phyloP scores from a whole-genome alignment of 495 filamentous ascomycete species.

The Cercophora sp. region DNA sequence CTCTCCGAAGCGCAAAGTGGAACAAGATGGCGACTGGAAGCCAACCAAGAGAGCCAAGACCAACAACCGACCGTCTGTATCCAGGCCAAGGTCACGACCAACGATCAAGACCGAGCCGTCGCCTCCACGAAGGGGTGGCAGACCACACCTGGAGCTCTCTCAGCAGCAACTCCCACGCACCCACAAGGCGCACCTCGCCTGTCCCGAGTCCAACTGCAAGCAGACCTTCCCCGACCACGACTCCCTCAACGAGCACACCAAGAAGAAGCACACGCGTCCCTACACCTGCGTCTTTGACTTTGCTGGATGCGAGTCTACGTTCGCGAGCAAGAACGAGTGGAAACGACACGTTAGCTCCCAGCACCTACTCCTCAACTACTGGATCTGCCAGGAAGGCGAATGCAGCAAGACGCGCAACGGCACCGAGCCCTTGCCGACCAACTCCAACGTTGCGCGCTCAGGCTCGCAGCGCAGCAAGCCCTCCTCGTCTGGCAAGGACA shows the following conservation, averaged over 20 bases:
- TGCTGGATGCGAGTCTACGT: slow-evolving; percentile 72
- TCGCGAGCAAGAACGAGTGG: slow-evolving; percentile 90
- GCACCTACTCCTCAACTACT: slow-evolving; percentile 75
- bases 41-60: slow-evolving; percentile 1
- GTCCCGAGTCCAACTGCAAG: slow-evolving; percentile 19
- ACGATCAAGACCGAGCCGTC: too few species aligned
- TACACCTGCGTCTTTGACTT: slow-evolving; percentile 77
- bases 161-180: background rate
- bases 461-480: background rate
- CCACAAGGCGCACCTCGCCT: slow-evolving; percentile 10
- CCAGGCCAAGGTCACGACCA: background rate
- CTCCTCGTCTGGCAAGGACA: background rate
- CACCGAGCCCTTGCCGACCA: background rate
- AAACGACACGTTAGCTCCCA: slow-evolving; percentile 80
- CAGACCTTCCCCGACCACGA: slow-evolving; percentile 36
- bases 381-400: slow-evolving; percentile 67
- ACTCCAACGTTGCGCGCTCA: background rate
- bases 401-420: slow-evolving; percentile 44
- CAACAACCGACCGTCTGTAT: background rate
- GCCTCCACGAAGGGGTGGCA: background rate
- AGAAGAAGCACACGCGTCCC: slow-evolving; percentile 53
- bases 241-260: slow-evolving; percentile 45
- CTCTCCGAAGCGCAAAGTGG: slow-evolving; percentile 2
- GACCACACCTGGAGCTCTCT: background rate
- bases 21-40: slow-evolving; percentile 2